Base-by-base conservation (phyloP, 1,139 yeast species). In the Saccharomycopsis crataegensis region DNA sequence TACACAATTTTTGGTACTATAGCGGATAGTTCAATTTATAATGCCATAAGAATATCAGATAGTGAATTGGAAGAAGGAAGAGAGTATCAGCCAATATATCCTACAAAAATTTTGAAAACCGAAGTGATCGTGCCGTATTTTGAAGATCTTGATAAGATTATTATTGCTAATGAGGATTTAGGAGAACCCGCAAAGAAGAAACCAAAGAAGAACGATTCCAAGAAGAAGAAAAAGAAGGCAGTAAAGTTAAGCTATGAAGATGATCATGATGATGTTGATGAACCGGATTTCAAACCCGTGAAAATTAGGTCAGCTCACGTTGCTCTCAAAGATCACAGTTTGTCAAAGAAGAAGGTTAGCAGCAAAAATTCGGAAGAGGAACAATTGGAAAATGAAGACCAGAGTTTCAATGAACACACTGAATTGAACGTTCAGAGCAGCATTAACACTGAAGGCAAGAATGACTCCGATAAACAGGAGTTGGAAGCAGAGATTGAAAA, bases 1-100 rank as follows among this genome's bases (percentile, higher is more conserved):
- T 73, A 74, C 58, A 80, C 83, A 0, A 64, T 83, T 16, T 73
- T 87, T 62, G 96, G 95, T 0, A 76, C 78, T 57, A 70, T 86
- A 11, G 75, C 74, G 2, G 89, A 83, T 1, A 81, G 80, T 37
- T 72, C 86, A 0, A 74, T 82, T 5, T 78, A 76, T 68, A 80
- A 75, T 44, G 75, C 82, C 11, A 66, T 77, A 47, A 71, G 73
- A 51, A 82, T 85, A 8, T 69, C 75, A 1, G 79, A 78, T 46
- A 71, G 76, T 11, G 86, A 81, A 55, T 59, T 76, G 40, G 67
- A 61, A 38, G 75, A 67, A 6, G 68, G 68, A 0, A 73, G 72
- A 31, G 71, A 70, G 1, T 70, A 67, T 28, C 62, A 64, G 38
- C 85, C 84, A 1, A 50, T 79, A 31, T 80, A 74, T 60, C 87